Conservation (phyloP, 1,284 basidiomycete species). For the Papiliotrema nemorosa region DNA sequence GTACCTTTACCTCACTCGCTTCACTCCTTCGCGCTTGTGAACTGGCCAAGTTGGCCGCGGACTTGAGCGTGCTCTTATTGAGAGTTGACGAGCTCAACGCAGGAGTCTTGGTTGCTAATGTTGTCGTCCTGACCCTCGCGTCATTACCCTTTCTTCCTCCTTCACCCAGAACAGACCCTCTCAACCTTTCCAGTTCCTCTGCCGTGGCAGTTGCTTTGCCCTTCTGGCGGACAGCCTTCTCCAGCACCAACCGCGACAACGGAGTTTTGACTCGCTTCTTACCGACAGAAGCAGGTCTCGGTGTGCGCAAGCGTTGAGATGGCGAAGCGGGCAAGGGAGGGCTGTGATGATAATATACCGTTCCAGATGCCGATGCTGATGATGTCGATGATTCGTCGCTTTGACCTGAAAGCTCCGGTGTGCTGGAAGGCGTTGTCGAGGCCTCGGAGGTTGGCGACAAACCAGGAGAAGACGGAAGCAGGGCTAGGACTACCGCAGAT, state of each 20-base stretch:
- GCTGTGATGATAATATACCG: constrained; percentile 1
- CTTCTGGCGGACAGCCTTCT: constrained; percentile 27
- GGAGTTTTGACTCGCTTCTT: constrained; percentile 31
- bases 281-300: constrained; percentile 21
- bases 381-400: background rate
- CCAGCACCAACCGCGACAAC: constrained; percentile 40
- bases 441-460: no score
- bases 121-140: constrained; percentile 7
- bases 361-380: background rate
- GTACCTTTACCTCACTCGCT: background rate
- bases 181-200: background rate
- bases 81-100: constrained; percentile 3
- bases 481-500: constrained; percentile 60
- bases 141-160: constrained; percentile 20
- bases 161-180: constrained; percentile 19
- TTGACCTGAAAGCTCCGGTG: no score
- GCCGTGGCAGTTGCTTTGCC: constrained; percentile 8
- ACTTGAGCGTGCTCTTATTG: constrained; percentile 7
- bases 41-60: background rate
- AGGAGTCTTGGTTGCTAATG: background rate
- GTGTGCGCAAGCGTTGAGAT: constrained; percentile 23
- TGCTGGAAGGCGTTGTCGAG: no score
- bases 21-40: background rate
- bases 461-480: constrained; percentile 55
- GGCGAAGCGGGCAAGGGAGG: constrained; percentile 14